Percentiles rank a stretch among this genome's conserved stretches.
phyloP scores from a whole-genome alignment of 192 early-diverging fungal species.

The Backusella sp. region DNA sequence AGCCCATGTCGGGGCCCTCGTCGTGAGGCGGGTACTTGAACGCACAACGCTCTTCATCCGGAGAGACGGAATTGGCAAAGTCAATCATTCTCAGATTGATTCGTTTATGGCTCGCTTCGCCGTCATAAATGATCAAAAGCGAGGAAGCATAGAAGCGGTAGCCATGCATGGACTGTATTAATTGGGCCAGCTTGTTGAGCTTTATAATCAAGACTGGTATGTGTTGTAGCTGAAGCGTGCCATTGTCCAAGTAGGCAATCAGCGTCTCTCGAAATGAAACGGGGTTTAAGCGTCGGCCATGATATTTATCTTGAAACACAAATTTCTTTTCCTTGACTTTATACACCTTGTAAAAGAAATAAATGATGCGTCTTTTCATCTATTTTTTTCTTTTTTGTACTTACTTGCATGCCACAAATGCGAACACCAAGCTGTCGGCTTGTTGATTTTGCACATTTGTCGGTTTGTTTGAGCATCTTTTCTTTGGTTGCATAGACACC shows the following conservation, averaged over 20 bases:
- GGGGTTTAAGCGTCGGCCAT: constrained; percentile 81
- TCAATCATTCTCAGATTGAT: constrained; percentile 95
- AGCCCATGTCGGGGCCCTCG: constrained; percentile 67
- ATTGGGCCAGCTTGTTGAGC: constrained; percentile 68
- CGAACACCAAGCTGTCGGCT: constrained; percentile 90
- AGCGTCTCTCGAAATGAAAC: constrained; percentile 78
- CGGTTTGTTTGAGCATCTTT: constrained; percentile 85
- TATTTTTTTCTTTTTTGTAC: not conserved
- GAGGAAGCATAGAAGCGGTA: constrained; percentile 93
- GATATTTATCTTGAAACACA: constrained; percentile 94
- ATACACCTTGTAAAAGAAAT: constrained; percentile 63
- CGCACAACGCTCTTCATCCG: constrained; percentile 28
- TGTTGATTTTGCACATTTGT: constrained; percentile 92
- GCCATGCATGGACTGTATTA: constrained; percentile 72
- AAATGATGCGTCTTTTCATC: not conserved
- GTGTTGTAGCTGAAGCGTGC: constrained; percentile 65
- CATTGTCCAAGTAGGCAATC: constrained; percentile 85
- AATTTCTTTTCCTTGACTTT: constrained; percentile 70
- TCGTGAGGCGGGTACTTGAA: constrained; percentile 45
- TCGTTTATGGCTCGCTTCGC: constrained; percentile 38
- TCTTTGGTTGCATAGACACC: constrained; percentile 82
- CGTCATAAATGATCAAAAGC: constrained; percentile 93
- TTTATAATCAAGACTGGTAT: constrained; percentile 81
- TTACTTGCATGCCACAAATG: constrained; percentile 97
- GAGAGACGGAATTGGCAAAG: constrained; percentile 88